phyloP scores from a whole-genome alignment of 768 basidiomycete genomes.

The Boletus sensibilis region DNA sequence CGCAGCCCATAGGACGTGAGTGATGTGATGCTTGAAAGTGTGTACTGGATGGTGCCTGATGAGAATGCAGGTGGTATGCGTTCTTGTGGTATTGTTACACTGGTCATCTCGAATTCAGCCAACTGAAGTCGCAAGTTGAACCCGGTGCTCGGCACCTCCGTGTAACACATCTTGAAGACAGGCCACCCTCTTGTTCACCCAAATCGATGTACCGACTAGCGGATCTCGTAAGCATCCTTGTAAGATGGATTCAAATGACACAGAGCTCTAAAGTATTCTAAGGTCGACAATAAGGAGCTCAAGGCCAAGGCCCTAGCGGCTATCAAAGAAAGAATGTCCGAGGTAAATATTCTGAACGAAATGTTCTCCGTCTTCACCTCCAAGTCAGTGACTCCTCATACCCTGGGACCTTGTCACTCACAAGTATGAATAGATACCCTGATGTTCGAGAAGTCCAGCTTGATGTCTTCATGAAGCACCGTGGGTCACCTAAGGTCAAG shows the following conservation, averaged over 20 bases:
- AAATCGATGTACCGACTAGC: conserved; percentile 40
- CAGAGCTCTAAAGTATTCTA: neutral
- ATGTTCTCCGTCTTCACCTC: conserved; percentile 29
- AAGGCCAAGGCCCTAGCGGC: conserved; percentile 17
- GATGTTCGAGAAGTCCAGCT: conserved; percentile 20
- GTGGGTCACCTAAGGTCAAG: conserved; percentile 14
- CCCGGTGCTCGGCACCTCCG: neutral
- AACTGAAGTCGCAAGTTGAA: conserved; percentile 17
- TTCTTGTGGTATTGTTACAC: conserved; percentile 31
- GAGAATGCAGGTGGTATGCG: conserved; percentile 18
- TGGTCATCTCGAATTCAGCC: conserved; percentile 15
- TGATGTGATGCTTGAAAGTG: neutral
- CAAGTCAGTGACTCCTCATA: conserved; percentile 9
- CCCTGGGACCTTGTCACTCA: neutral
- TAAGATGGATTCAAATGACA: neutral
- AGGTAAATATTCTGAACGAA: conserved; percentile 25
- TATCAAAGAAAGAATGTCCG: conserved; percentile 15
- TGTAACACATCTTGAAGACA: neutral
- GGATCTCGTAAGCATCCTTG: conserved; percentile 23
- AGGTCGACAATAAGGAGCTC: conserved; percentile 20
- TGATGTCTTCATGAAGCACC: conserved; percentile 8
- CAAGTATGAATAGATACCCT: conserved; percentile 11
- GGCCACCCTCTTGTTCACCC: conserved; percentile 29
- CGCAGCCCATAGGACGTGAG: conserved; percentile 20
- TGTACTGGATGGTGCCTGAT: neutral